Conservation (phyloP, 2,329 filamentous ascomycete species). For the Ilyonectria destructans region DNA sequence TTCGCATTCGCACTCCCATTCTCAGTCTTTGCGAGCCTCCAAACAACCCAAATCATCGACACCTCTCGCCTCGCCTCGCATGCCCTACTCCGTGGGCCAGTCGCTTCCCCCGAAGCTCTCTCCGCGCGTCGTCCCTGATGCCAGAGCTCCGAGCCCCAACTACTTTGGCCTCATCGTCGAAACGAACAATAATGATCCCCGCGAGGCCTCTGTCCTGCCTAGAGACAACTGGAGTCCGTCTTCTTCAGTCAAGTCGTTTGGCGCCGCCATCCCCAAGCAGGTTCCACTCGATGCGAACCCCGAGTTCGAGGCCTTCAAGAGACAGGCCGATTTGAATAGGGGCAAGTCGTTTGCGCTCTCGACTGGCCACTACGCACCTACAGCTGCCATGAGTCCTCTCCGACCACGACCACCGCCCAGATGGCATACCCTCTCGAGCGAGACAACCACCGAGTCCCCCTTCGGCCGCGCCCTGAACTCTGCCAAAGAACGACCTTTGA, state of each 20-base stretch:
- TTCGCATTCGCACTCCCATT: constrained; percentile 58
- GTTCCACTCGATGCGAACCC: constrained; percentile 83
- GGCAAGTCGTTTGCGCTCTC: constrained; percentile 64
- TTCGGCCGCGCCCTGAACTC: constrained; percentile 46
- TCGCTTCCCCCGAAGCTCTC: constrained; percentile 68
- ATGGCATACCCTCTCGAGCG: constrained; percentile 66
- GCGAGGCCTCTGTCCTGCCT: constrained; percentile 75
- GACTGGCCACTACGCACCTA: constrained; percentile 62
- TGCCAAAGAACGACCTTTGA: constrained; percentile 42
- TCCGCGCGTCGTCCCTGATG: constrained; percentile 56
- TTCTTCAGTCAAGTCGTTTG: constrained; percentile 80
- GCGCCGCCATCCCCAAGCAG: constrained; percentile 77
- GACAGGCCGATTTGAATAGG: constrained; percentile 78
- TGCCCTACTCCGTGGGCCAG: constrained; percentile 70
- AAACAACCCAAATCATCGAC: constrained; percentile 63
- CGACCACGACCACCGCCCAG: constrained; percentile 63
- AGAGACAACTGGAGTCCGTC: constrained; percentile 84
- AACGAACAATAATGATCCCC: constrained; percentile 67
- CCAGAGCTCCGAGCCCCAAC: constrained; percentile 79
- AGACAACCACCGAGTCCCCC: constrained; percentile 57
- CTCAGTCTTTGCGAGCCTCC: constrained; percentile 60
- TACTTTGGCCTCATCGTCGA: constrained; percentile 88
- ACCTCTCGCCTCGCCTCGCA: constrained; percentile 67
- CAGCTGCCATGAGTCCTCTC: constrained; percentile 47
- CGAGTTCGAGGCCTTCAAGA: constrained; percentile 86